phyloP scores from a whole-genome alignment of 768 basidiomycete species.

The Kwoniella europaea region DNA sequence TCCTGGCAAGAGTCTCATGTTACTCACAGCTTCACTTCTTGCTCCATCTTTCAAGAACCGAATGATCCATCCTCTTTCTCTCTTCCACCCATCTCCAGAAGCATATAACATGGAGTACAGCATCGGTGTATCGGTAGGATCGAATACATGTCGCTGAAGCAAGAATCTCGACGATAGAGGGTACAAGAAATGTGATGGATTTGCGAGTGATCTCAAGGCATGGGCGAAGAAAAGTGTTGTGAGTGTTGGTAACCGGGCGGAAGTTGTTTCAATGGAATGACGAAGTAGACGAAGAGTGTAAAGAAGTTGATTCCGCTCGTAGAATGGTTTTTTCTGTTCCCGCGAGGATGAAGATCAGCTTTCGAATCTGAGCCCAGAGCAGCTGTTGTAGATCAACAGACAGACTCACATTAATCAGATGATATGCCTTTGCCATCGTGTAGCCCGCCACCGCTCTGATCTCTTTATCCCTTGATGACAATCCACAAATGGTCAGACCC shows the following conservation, averaged over 20 bases:
- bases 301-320: conserved; percentile 75
- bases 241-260: conserved; percentile 72
- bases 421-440: conserved; percentile 69
- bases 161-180: conserved; percentile 85
- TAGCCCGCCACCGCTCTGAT: conserved; percentile 69
- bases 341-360: not conserved
- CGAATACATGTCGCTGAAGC: conserved; percentile 82
- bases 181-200: conserved; percentile 86
- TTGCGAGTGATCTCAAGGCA: conserved; percentile 78
- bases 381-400: no score
- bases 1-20: not conserved
- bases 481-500: conserved; percentile 71
- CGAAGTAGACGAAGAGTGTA: conserved; percentile 73
- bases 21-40: conserved; percentile 61
- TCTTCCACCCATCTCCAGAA: conserved; percentile 76
- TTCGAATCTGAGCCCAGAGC: not conserved
- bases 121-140: conserved; percentile 84
- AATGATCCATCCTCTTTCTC: conserved; percentile 87
- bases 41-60: conserved; percentile 81
- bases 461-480: conserved; percentile 70
- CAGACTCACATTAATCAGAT: conserved; percentile 67
- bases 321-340: conserved; percentile 67
- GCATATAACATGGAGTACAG: conserved; percentile 87
- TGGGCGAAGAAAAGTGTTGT: conserved; percentile 82
- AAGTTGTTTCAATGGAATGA: conserved; percentile 63